These are phyloP conservation scores for Aspergillus jensenii DNA, from an alignment of 2,329 filamentous ascomycete genomes.

Conservation along the genomic window DNA sequence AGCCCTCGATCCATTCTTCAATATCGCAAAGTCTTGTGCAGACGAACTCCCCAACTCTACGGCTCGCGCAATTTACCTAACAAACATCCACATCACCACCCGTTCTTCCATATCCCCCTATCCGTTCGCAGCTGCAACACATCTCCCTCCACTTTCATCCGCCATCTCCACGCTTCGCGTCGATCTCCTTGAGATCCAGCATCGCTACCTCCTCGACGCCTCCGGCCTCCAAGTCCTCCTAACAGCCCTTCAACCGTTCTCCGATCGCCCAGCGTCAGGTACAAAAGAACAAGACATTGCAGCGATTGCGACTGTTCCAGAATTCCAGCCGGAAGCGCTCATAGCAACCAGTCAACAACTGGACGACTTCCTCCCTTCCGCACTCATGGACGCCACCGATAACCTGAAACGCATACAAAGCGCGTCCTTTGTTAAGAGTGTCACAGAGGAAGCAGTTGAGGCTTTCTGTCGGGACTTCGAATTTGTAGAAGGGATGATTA, in stretches of 20 bases:
- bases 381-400: constrained; percentile 86
- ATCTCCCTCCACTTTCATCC: constrained; percentile 58
- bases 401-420: constrained; percentile 74
- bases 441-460: constrained; percentile 81
- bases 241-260: constrained; percentile 51
- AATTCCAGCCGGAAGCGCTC: constrained; percentile 63
- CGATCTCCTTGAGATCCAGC: constrained; percentile 67
- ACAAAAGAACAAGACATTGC: constrained; percentile 46
- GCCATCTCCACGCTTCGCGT: constrained; percentile 47
- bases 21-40: constrained; percentile 58
- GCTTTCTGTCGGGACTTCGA: constrained; percentile 85
- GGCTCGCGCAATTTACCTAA: constrained; percentile 50
- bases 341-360: constrained; percentile 69
- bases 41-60: constrained; percentile 37
- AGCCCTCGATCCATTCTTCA: constrained; percentile 82
- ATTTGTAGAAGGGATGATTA: constrained; percentile 61
- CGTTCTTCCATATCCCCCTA: constrained; percentile 38
- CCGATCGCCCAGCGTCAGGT: constrained; percentile 22
- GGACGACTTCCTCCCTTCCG: constrained; percentile 89
- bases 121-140: constrained; percentile 62
- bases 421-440: constrained; percentile 66
- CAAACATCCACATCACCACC: constrained; percentile 48
- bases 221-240: constrained; percentile 72
- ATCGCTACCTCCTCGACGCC: constrained; percentile 68
- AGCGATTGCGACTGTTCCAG: constrained; percentile 54